These are phyloP conservation scores for Diutina neorugosa DNA, from an alignment of 1,139 yeast genomes.

Conservation along the genomic window DNA sequence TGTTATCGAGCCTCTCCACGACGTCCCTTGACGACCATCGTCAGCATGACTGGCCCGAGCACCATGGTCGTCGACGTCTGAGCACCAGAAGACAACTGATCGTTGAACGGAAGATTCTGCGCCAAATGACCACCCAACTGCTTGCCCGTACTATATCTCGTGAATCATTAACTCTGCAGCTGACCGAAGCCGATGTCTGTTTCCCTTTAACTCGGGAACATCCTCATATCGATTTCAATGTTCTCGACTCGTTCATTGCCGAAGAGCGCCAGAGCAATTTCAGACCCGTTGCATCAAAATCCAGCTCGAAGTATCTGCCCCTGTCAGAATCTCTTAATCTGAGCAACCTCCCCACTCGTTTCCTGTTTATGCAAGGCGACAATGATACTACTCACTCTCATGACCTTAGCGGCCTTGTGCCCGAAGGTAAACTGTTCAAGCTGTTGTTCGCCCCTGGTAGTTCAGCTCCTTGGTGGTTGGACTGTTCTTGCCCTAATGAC, in stretches of 20 bases:
- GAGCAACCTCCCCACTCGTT: constrained; percentile 37
- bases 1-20: background rate
- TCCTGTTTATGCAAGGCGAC: constrained; percentile 71
- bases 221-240: constrained; percentile 19
- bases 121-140: background rate
- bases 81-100: background rate
- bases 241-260: background rate
- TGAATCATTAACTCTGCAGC: background rate
- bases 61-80: background rate
- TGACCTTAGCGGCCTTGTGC: constrained; percentile 64
- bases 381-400: constrained; percentile 88
- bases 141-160: background rate
- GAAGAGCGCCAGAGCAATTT: background rate
- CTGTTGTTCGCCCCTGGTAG: constrained; percentile 53
- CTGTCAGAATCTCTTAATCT: background rate
- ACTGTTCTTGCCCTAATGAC: constrained; percentile 58
- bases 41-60: background rate
- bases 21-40: background rate
- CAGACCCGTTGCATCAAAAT: background rate
- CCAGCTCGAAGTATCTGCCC: background rate
- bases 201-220: constrained; percentile 82
- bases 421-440: constrained; percentile 51
- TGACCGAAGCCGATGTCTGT: constrained; percentile 93
- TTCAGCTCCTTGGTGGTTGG: constrained; percentile 55
- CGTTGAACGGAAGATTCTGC: background rate